These are phyloP conservation scores for Trichosanthes truncata DNA, from an alignment of 306 rosid genomes.

Conservation along the genomic window DNA sequence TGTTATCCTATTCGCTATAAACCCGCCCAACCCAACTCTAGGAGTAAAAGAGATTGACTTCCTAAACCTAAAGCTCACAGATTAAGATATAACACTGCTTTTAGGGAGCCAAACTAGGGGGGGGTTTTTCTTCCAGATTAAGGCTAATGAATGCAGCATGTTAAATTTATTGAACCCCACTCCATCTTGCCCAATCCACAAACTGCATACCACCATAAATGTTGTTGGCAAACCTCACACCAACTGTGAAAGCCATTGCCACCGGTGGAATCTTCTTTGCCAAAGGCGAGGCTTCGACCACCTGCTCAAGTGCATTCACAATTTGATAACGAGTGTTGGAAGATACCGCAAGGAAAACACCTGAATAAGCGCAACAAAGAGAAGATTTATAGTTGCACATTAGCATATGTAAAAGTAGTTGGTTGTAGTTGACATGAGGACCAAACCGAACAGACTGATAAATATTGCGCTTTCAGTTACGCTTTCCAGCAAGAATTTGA, in stretches of 20 bases:
- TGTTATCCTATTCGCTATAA: not conserved
- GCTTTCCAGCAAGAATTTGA: not conserved
- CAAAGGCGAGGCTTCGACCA: slow-evolving; percentile 71
- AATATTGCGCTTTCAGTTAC: not conserved
- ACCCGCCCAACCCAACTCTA: not conserved
- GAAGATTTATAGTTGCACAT: not conserved
- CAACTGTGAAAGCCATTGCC: slow-evolving; percentile 80
- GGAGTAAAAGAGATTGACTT: not conserved
- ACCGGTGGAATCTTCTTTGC: slow-evolving; percentile 75
- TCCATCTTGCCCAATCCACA: slow-evolving; percentile 87
- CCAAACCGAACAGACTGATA: not conserved
- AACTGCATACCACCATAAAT: slow-evolving; percentile 96
- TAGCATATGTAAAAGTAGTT: not conserved
- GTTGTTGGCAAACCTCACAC: slow-evolving; percentile 85
- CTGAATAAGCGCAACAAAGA: slow-evolving; percentile 20
- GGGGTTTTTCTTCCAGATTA: not conserved
- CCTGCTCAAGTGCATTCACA: slow-evolving; percentile 61
- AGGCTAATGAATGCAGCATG: not conserved
- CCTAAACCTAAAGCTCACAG: not conserved
- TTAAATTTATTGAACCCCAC: slow-evolving; percentile 59
- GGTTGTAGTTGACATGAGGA: not conserved
- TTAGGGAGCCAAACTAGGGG: not conserved
- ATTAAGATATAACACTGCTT: not conserved
- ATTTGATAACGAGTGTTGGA: slow-evolving; percentile 91
- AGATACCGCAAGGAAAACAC: slow-evolving; percentile 88